Conservation (phyloP, 176 grass and related monocot genomes). For the Triticum monococcum region DNA sequence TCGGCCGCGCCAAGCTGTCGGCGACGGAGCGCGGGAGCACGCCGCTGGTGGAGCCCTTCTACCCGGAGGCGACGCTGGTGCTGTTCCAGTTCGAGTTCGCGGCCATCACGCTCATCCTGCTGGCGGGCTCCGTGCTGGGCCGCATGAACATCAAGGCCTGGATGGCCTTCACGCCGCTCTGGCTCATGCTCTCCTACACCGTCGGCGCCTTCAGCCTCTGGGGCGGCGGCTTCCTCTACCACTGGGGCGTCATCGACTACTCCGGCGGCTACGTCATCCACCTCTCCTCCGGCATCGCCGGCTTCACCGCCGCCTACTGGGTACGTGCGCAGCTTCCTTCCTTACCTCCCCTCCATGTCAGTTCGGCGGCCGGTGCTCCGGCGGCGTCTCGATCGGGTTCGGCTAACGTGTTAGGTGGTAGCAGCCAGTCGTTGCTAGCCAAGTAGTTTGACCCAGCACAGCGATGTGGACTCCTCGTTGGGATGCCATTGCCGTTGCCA, state of each 20-base stretch:
- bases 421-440: neutral
- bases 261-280: slow-evolving; percentile 93
- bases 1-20: slow-evolving; percentile 36
- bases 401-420: slow-evolving; percentile 18
- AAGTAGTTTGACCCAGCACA: slow-evolving; percentile 31
- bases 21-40: slow-evolving; percentile 36
- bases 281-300: slow-evolving; percentile 79
- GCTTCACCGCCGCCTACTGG: slow-evolving; percentile 92
- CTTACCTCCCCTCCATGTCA: neutral
- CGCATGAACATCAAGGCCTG: slow-evolving; percentile 94
- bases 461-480: slow-evolving; percentile 15
- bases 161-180: slow-evolving; percentile 90
- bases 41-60: slow-evolving; percentile 25
- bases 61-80: slow-evolving; percentile 67
- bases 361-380: neutral
- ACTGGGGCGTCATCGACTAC: slow-evolving; percentile 97
- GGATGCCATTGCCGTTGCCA: neutral
- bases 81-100: slow-evolving; percentile 83
- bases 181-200: slow-evolving; percentile 82
- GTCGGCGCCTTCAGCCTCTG: slow-evolving; percentile 86
- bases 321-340: neutral
- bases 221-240: slow-evolving; percentile 93
- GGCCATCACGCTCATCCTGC: slow-evolving; percentile 78
- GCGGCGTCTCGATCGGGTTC: neutral
- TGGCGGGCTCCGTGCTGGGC: slow-evolving; percentile 69